Evolutionary conservation across 768 basidiomycete species (phyloP).

Genomic region (Kwoniella mangroviensis): DNA sequence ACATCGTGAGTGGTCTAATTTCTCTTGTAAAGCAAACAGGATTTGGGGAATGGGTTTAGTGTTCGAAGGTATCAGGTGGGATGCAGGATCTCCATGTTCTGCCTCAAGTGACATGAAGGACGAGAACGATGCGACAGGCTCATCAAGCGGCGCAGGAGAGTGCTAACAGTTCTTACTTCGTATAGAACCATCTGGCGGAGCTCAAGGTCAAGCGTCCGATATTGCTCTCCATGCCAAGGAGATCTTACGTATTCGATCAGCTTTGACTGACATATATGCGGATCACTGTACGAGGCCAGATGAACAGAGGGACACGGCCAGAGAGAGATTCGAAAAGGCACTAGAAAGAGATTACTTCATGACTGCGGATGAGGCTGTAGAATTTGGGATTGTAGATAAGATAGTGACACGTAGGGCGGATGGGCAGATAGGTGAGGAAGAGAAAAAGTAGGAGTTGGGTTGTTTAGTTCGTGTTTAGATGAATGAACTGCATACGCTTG

Average conservation of each 20-base stretch:
- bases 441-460: slow-evolving; percentile 4
- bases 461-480: too few species aligned
- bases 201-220: slow-evolving; percentile 92
- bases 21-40: background rate
- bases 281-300: slow-evolving; percentile 74
- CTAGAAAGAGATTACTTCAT: slow-evolving; percentile 95
- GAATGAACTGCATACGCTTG: background rate
- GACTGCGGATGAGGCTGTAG: slow-evolving; percentile 90
- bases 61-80: background rate
- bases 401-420: slow-evolving; percentile 67
- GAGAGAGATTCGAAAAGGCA: slow-evolving; percentile 82
- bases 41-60: background rate
- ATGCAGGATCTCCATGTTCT: slow-evolving; percentile 3
- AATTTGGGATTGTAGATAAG: slow-evolving; percentile 91
- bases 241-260: slow-evolving; percentile 83
- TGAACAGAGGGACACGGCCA: slow-evolving; percentile 69
- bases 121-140: too few species aligned
- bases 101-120: too few species aligned
- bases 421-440: slow-evolving; percentile 17
- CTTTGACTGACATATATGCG: slow-evolving; percentile 86
- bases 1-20: slow-evolving; percentile 70
- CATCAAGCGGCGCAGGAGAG: too few species aligned
- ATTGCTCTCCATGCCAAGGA: slow-evolving; percentile 98
- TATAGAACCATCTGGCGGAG: slow-evolving; percentile 97
- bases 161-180: too few species aligned